phyloP scores from a whole-genome alignment of 2,329 filamentous ascomycete genomes.

The Apiospora sp. region DNA sequence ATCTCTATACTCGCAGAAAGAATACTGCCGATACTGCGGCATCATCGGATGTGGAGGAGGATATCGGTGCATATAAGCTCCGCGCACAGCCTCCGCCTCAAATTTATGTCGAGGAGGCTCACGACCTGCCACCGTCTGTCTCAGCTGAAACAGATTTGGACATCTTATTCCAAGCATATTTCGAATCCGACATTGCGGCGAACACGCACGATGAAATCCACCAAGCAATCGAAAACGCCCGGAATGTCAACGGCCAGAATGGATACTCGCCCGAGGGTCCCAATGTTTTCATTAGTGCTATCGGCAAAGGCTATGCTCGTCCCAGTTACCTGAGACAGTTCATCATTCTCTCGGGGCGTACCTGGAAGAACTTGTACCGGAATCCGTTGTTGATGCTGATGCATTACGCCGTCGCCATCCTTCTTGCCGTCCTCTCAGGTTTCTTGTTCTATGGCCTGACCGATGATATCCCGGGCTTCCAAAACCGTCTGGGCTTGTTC shows the following conservation, averaged over 20 bases:
- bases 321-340: constrained; percentile 85
- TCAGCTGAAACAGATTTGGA: constrained; percentile 80
- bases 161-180: constrained; percentile 77
- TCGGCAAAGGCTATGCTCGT: constrained; percentile 83
- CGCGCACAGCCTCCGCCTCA: constrained; percentile 63
- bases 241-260: constrained; percentile 71
- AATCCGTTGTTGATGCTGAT: constrained; percentile 99
- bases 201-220: constrained; percentile 81
- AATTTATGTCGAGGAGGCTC: constrained; percentile 72
- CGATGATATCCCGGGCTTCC: constrained; percentile 96
- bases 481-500: constrained; percentile 95
- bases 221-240: constrained; percentile 69
- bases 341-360: constrained; percentile 85
- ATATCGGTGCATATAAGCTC: constrained; percentile 59
- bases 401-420: constrained; percentile 95
- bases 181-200: constrained; percentile 77
- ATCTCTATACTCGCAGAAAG: constrained; percentile 87
- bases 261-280: constrained; percentile 54
- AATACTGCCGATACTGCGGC: constrained; percentile 67
- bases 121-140: constrained; percentile 67
- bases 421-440: constrained; percentile 91
- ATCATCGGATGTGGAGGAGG: constrained; percentile 64
- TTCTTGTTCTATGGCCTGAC: constrained; percentile 97
- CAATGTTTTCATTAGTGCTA: constrained; percentile 62
- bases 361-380: constrained; percentile 96